Evolutionary conservation across 129 eudicot species (phyloP).

Genomic region (Calendula officinalis): DNA sequence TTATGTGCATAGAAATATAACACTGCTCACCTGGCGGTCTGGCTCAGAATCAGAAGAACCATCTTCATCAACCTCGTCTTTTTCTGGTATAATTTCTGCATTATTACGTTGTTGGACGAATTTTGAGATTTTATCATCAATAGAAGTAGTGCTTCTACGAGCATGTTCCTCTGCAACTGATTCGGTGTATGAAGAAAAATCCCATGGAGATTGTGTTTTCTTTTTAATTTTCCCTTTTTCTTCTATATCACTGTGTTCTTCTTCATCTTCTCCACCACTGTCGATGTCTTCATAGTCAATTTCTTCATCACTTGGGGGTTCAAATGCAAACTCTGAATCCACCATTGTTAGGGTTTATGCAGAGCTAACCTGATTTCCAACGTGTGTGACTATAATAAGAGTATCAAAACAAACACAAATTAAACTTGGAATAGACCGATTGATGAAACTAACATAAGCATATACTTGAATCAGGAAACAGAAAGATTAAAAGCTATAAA

Average conservation of each 20-base stretch:
- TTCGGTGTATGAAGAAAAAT: conserved; percentile 73
- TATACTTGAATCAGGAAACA: not conserved
- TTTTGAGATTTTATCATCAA: conserved; percentile 69
- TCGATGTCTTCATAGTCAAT: conserved; percentile 36
- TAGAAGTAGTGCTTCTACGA: conserved; percentile 83
- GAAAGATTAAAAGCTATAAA: not conserved
- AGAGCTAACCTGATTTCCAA: not conserved
- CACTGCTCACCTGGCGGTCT: conserved; percentile 49
- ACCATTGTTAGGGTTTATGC: conserved; percentile 3
- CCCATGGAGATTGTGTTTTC: conserved; percentile 87
- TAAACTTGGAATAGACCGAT: not conserved
- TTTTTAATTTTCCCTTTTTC: conserved; percentile 30
- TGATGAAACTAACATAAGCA: not conserved
- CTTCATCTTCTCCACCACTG: conserved; percentile 26
- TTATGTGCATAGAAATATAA: not conserved
- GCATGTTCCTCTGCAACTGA: conserved; percentile 85
- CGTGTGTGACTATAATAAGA: not conserved
- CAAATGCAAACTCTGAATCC: conserved; percentile 56
- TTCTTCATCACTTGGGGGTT: conserved; percentile 87
- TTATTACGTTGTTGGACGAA: conserved; percentile 35
- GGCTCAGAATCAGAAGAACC: conserved; percentile 53
- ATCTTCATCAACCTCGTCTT: conserved; percentile 31
- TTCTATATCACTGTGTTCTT: conserved; percentile 28
- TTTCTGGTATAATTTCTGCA: conserved; percentile 16
- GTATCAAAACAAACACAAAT: not conserved